Conservation (phyloP, 192 early-diverging fungal species). For the Paraglomus occultum region DNA sequence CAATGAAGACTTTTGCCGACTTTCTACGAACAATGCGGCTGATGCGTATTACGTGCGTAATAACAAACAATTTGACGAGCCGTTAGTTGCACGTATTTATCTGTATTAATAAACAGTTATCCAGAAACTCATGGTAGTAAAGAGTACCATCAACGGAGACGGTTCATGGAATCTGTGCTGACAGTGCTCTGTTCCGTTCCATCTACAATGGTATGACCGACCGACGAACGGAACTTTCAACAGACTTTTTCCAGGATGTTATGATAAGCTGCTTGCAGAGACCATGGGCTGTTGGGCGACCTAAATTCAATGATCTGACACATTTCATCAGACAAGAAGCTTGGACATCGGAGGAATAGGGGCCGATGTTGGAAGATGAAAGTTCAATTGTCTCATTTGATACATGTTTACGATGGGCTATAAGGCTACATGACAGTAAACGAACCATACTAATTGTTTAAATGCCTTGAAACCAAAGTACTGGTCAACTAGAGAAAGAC, state of each 20-base stretch:
- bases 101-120: constrained; percentile 75
- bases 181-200: constrained; percentile 58
- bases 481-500: constrained; percentile 93
- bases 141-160: constrained; percentile 79
- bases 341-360: constrained; percentile 28
- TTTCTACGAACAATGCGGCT: constrained; percentile 82
- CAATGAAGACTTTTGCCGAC: constrained; percentile 91
- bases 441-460: neutral
- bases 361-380: constrained; percentile 50
- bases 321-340: constrained; percentile 35
- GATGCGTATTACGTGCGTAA: constrained; percentile 72
- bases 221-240: constrained; percentile 63
- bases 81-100: constrained; percentile 81
- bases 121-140: constrained; percentile 79
- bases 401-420: too few species aligned
- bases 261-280: constrained; percentile 76
- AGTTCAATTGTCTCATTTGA: constrained; percentile 39
- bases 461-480: constrained; percentile 37
- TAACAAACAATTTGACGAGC: constrained; percentile 73
- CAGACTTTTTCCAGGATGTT: constrained; percentile 80
- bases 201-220: constrained; percentile 81
- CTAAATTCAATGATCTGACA: constrained; percentile 32
- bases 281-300: constrained; percentile 57
- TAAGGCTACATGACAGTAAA: too few species aligned
- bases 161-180: constrained; percentile 63